phyloP scores from a whole-genome alignment of 1,284 basidiomycete species.

The Tilletia indica region DNA sequence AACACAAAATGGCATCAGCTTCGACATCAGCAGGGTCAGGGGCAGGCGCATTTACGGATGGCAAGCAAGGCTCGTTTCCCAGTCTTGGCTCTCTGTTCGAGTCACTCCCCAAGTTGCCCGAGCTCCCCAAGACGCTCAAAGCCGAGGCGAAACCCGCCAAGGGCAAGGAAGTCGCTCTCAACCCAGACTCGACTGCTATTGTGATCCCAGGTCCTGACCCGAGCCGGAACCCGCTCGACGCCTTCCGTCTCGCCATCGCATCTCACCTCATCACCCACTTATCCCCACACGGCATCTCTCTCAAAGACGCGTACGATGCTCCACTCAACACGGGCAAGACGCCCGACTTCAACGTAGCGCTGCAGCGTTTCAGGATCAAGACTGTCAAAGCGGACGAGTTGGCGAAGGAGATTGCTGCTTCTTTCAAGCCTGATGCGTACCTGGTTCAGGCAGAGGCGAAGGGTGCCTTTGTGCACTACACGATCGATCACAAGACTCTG shows the following conservation, averaged over 20 bases:
- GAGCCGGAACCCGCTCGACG: constrained; percentile 71
- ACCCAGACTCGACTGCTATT: constrained; percentile 14
- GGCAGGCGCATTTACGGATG: too few relatives aligned
- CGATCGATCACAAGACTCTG: constrained; percentile 62
- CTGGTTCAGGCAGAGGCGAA: constrained; percentile 34
- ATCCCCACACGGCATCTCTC: constrained; percentile 71
- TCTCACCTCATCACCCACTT: constrained; percentile 69
- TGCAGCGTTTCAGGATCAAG: constrained; percentile 79
- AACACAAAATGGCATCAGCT: too few relatives aligned
- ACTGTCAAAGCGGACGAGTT: constrained; percentile 78
- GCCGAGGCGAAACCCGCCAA: not conserved
- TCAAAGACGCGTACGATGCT: constrained; percentile 74
- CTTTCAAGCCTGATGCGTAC: constrained; percentile 49
- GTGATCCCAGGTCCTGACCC: constrained; percentile 63
- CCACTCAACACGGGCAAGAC: constrained; percentile 3
- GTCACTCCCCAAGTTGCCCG: constrained; percentile 11
- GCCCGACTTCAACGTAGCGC: constrained; percentile 84
- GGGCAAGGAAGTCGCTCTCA: not conserved
- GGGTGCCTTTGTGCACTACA: constrained; percentile 50
- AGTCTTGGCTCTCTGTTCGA: not conserved
- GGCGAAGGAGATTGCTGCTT: constrained; percentile 68
- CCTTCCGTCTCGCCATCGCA: constrained; percentile 81
- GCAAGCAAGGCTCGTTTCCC: not conserved
- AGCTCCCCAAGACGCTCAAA: constrained; percentile 16
- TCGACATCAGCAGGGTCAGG: too few relatives aligned